Conservation (phyloP, 176 grass and related monocot genomes). For the Carex pumila region DNA sequence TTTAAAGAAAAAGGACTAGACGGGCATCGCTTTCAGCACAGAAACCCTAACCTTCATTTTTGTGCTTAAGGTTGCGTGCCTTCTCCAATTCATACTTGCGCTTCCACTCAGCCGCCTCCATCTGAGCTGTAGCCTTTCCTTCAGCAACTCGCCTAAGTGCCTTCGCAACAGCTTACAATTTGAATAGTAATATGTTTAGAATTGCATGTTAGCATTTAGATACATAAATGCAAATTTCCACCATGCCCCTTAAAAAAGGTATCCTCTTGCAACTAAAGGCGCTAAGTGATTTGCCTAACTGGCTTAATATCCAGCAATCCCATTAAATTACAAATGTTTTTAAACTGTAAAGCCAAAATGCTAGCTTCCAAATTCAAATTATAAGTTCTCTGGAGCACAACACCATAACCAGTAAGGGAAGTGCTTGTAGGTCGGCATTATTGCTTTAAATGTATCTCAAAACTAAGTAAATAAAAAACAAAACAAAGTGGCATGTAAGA, state of each 20-base stretch:
- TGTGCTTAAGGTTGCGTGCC: conserved; percentile 33
- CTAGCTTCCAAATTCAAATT: neutral
- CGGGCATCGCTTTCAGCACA: neutral
- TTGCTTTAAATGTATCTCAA: neutral
- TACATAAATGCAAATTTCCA: neutral
- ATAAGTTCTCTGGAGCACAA: neutral
- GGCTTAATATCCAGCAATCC: neutral
- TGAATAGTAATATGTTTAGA: conserved; percentile 23
- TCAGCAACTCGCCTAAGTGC: conserved; percentile 69
- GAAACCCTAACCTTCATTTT: conserved; percentile 44
- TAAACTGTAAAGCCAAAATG: neutral
- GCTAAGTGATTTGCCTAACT: neutral
- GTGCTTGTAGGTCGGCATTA: neutral
- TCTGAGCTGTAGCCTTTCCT: conserved; percentile 82
- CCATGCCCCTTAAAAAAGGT: neutral
- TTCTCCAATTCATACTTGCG: conserved; percentile 78
- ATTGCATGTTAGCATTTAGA: conserved; percentile 9
- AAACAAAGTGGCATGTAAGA: neutral
- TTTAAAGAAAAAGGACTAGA: neutral
- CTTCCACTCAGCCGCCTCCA: conserved; percentile 86
- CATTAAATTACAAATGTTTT: neutral
- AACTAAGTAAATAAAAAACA: neutral
- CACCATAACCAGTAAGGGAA: neutral
- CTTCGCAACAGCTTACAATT: conserved; percentile 78
- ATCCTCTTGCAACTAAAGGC: neutral